Conservation (phyloP, 495 filamentous ascomycete genomes). For the Jackrogersella minutella region DNA sequence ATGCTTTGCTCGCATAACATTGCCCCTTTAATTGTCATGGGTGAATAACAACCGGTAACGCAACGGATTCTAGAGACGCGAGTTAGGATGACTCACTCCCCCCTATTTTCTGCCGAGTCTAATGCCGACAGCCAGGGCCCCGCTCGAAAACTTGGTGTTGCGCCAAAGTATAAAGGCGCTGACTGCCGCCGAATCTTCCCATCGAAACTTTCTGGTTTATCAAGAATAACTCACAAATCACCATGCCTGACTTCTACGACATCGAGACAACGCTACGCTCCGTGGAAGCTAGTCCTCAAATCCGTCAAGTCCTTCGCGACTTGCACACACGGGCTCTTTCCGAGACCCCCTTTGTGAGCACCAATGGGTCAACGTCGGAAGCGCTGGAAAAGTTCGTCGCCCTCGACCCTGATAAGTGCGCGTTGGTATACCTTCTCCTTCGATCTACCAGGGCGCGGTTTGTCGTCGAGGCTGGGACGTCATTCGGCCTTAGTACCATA, state of each 20-base stretch:
- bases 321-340: slow-evolving; percentile 30
- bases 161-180: slow-evolving; percentile 3
- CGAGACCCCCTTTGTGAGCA: slow-evolving; percentile 20
- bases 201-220: no score
- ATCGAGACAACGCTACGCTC: slow-evolving; percentile 27
- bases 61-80: no score
- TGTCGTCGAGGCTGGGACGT: slow-evolving; percentile 65
- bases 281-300: slow-evolving; percentile 22
- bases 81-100: slow-evolving; percentile 23
- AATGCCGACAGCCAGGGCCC: neutral
- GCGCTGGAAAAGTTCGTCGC: slow-evolving; percentile 56
- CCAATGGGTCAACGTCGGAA: neutral
- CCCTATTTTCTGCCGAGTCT: neutral
- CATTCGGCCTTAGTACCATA: slow-evolving; percentile 67
- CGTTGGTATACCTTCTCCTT: slow-evolving; percentile 57
- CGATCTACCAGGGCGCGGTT: slow-evolving; percentile 53
- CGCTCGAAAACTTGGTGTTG: neutral
- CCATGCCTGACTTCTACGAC: slow-evolving; percentile 16
- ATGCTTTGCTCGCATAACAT: neutral
- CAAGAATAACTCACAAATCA: neutral
- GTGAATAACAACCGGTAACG: no score
- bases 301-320: slow-evolving; percentile 26
- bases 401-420: slow-evolving; percentile 61
- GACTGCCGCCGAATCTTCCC: neutral
- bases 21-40: neutral